A percentile compares a stretch with the other conserved stretches of the same genome.
These are phyloP conservation scores for Pterocarpus santalinus DNA, from an alignment of 306 rosid species.

Conservation along the genomic window DNA sequence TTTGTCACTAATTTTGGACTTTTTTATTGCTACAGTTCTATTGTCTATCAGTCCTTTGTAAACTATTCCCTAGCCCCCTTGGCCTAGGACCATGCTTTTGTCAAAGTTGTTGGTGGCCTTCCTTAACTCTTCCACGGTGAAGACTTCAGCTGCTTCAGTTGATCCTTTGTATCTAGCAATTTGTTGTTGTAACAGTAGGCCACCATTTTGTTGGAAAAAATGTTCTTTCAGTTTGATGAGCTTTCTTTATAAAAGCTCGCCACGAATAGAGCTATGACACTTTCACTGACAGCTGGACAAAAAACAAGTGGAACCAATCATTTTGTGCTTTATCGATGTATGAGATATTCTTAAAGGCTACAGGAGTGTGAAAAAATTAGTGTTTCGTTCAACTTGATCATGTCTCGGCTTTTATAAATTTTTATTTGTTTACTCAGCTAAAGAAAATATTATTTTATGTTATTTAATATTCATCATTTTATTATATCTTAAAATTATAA, in stretches of 20 bases:
- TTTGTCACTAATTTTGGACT: conserved; percentile 51
- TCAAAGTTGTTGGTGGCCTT: conserved; percentile 56
- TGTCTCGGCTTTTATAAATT: too few relatives aligned
- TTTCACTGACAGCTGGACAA: conserved; percentile 39
- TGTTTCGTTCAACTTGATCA: too few relatives aligned
- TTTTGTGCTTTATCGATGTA: neutral
- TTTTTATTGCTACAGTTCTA: conserved; percentile 56
- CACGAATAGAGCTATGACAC: conserved; percentile 18
- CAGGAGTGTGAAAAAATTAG: too few relatives aligned
- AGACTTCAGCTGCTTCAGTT: conserved; percentile 31
- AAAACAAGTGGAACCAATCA: neutral
- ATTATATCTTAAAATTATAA: too few relatives aligned
- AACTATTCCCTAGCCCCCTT: conserved; percentile 58
- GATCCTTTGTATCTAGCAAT: conserved; percentile 33
- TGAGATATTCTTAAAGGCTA: neutral
- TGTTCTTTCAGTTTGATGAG: conserved; percentile 44
- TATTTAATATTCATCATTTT: too few relatives aligned
- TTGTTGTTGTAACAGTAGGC: conserved; percentile 51
- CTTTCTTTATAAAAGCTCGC: conserved; percentile 50
- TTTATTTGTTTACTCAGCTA: too few relatives aligned
- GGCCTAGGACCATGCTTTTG: conserved; percentile 46
- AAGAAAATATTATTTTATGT: too few relatives aligned
- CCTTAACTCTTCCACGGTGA: conserved; percentile 46
- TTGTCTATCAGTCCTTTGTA: conserved; percentile 53
- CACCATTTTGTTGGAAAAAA: conserved; percentile 56